phyloP scores from a whole-genome alignment of 225 moss, liverwort and hornwort genomes.

The Polytrichum formosum region DNA sequence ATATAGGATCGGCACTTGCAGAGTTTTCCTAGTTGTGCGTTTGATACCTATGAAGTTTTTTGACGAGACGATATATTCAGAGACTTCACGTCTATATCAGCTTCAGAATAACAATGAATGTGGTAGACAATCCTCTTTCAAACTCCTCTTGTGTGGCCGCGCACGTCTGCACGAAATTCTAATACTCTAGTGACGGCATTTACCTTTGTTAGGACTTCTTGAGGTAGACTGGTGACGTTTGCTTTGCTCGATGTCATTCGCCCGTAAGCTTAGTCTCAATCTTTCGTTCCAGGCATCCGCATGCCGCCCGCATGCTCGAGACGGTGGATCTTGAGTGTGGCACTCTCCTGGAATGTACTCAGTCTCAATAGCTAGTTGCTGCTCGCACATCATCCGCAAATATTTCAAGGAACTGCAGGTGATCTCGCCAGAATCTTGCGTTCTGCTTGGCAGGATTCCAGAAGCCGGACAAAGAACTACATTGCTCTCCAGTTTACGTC shows the following conservation, averaged over 20 bases:
- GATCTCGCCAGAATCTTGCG: not conserved
- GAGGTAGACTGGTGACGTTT: slow-evolving; percentile 39
- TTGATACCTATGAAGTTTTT: too few species aligned
- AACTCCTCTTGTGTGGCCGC: not conserved
- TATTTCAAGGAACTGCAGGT: not conserved
- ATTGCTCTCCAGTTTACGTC: not conserved
- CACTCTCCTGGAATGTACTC: slow-evolving; percentile 9
- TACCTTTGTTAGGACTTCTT: slow-evolving; percentile 52
- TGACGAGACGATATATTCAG: too few species aligned
- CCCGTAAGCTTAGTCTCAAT: not conserved
- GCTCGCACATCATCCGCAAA: slow-evolving; percentile 12
- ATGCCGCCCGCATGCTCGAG: slow-evolving; percentile 6
- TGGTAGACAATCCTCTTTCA: not conserved
- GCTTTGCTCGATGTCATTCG: slow-evolving; percentile 36
- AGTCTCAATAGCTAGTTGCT: slow-evolving; percentile 6
- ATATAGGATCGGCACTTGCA: too few species aligned
- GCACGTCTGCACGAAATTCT: not conserved
- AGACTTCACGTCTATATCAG: too few species aligned
- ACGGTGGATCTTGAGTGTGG: slow-evolving; percentile 13
- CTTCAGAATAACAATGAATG: too few species aligned
- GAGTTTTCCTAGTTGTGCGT: too few species aligned
- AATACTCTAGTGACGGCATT: not conserved
- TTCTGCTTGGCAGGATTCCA: not conserved
- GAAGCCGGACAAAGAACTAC: not conserved
- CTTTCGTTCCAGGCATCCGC: not conserved